Evolutionary conservation across 148 eudicot species (phyloP), one percentile per base, ranked within the genome.

Genomic region (Rhododendron ferrugineum): DNA sequence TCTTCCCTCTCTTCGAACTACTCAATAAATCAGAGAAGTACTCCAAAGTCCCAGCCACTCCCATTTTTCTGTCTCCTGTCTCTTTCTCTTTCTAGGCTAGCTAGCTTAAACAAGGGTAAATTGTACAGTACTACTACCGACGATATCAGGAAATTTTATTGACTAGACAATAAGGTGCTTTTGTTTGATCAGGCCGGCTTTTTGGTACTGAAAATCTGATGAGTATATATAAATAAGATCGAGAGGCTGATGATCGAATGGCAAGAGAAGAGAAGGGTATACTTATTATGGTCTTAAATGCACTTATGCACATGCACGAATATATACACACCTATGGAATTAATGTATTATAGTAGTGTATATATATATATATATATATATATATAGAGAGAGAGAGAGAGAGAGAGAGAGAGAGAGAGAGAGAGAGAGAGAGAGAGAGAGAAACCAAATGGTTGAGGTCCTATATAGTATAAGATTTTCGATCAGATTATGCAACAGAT

Each of bases 11-110:
- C 84, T 56, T 92, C 0, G 85, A 49, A 34, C 72, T 87, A 50
- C 87, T 89, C 1, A 91, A 37, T 30, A 92, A 50, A 26, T 94
- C 95, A n/a, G 93, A 88, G 11, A 94, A 86, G 86, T 89, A 94
- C 49, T 94, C 95, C 84, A 92, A 60, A 34, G 94, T 94, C 15
- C 94, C 97, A 83, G 92, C 83, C 26, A 94, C 89, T 6, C 97
- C 95, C 97, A 94, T 94, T 52, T 84, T 78, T 60, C 66, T 60
- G 56, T 44, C 49, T 46, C 11, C 46, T 72, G 15, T 74, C 70
- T 16, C 44, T 81, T 6, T 37, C 40, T 16, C 22, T 37, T 3
- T 37, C 40, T 40, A 40, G 42, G 30, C 5, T 37, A 46, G 3
- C 3, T 9, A 32, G 36, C 36, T 73, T 30, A 18, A 32, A 2